These are phyloP conservation scores for Colletotrichum falcatum DNA, from an alignment of 2,329 filamentous ascomycete species.

Conservation along the genomic window DNA sequence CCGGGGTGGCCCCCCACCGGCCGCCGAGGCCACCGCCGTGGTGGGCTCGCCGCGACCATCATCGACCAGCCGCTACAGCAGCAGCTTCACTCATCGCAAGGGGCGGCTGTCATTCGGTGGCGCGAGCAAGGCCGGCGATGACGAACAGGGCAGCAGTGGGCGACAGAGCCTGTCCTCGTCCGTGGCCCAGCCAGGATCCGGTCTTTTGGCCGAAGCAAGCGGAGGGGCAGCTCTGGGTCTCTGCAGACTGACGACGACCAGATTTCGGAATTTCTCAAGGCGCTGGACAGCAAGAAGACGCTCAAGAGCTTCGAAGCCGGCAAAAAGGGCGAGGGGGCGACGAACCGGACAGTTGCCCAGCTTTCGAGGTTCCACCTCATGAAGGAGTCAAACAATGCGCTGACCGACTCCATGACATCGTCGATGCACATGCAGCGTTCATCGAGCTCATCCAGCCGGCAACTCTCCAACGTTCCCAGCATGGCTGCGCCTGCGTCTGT, in stretches of 20 bases:
- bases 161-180: slow-evolving; percentile 81
- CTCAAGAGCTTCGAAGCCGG: slow-evolving; percentile 80
- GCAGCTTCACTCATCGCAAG: slow-evolving; percentile 90
- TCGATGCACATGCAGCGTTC: slow-evolving; percentile 88
- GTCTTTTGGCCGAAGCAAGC: slow-evolving; percentile 78
- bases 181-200: slow-evolving; percentile 79
- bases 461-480: slow-evolving; percentile 70
- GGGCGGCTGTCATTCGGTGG: slow-evolving; percentile 82
- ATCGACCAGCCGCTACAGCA: slow-evolving; percentile 87
- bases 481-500: slow-evolving; percentile 80
- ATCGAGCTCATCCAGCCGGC: slow-evolving; percentile 77
- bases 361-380: slow-evolving; percentile 88
- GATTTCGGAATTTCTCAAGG: slow-evolving; percentile 91
- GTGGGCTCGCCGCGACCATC: slow-evolving; percentile 84
- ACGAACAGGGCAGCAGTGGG: slow-evolving; percentile 84
- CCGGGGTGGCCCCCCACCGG: slow-evolving; percentile 71
- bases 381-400: slow-evolving; percentile 86
- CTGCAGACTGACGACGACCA: slow-evolving; percentile 86
- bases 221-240: slow-evolving; percentile 75
- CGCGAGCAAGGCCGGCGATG: slow-evolving; percentile 73
- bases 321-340: slow-evolving; percentile 75
- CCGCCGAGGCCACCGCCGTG: slow-evolving; percentile 74
- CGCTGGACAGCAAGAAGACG: slow-evolving; percentile 90
- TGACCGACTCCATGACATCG: slow-evolving; percentile 94
- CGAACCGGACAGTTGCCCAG: slow-evolving; percentile 81